Evolutionary conservation across 805 yeast genomes (phyloP), one percentile per base, ranked within the genome.

Genomic region (Candida xiaguanensis): DNA sequence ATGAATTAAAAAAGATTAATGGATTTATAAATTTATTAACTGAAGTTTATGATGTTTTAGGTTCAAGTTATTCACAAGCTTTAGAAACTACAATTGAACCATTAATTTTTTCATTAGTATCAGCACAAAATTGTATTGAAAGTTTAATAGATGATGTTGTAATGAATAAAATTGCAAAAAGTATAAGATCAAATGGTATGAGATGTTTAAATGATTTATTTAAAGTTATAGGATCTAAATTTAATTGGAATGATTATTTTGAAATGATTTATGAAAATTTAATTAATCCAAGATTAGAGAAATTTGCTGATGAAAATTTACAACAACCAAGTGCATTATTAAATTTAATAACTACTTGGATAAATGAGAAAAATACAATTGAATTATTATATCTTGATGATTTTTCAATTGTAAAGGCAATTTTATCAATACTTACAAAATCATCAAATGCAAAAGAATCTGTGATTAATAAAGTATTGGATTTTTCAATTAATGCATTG

Each of bases 291-390:
- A 75, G 95, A 52, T 66, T 93, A 49, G 66, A 44, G 1, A 65
- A 72, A 9, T 91, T 91, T 58, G 82, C 82, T 3, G 72, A 64
- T 29, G 95, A 85, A 51, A 93, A 91, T 56, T 65, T 83, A 23
- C 95, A 88, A 53, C 88, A 84, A 51, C 82, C 91, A 0, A 88
- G 97, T 0, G 74, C 95, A 0, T 56, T 91, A 31, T 63, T 90
- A 76, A 76, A 70, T 40, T 55, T 88, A 8, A 74, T 91, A 51
- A 59, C 77, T 5, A 63, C 74, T 7, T 75, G 95, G 80, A 55
- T 68, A 16, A 60, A 55, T 14, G 43, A 48, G 3, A 63, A 66
- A 4, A 63, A 65, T 16, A 67, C 82, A 27, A 62, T 71, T 34
- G 66, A 67, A 11, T 76, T 82, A 42, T 59, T 87, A 31, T 71